Base-by-base conservation (phyloP, 2,329 filamentous ascomycete genomes). In the Penicillium sp. region DNA sequence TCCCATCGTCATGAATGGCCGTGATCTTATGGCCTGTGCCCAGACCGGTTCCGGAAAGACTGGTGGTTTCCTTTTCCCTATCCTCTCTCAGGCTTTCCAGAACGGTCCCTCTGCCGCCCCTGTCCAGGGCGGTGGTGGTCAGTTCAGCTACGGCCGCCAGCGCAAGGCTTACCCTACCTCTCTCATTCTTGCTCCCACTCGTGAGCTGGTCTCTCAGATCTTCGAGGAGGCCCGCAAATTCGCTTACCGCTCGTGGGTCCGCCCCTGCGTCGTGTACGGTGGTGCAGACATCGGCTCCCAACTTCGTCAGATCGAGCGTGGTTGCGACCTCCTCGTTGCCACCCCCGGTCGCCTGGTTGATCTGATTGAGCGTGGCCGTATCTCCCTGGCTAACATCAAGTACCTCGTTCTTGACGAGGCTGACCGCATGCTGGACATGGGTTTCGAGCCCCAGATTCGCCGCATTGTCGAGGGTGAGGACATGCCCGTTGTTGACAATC, bases 351-450 rank as follows among this genome's bases (percentile, higher is more conserved):
- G 93, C 83, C 81, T 98, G 60, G 90, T 97, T 67, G 93, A 98
- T 72, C 79, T 98, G 74, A 94, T 98, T 68, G 93, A 97, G 80
- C 88, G 93, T 79, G 93, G 93, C 67, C 88, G 91, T 68, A 97
- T 98, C 71, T 97, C 93, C 39, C 84, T 98, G 49, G 82, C 84
- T 73, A 96, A 95, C 80, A 98, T 98, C 81, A 97, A 96, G 79
- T 98, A 98, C 71, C 82, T 98, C 55, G 88, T 98, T 63, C 87
- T 98, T 48, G 93, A 98, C 64, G 93, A 98, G 82, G 93, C 93
- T 72, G 93, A 98, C 78, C 93, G 93, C 72, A 98, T 98, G 93
- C 80, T 98, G 80, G 93, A 98, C 81, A 98, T 98, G 93, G 93
- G 93, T 93, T 98, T 98, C 80, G 93, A 98, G 79, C 93, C 93